A percentile compares a stretch with the other conserved stretches of the same genome.
These are phyloP conservation scores for Diaporthe citri DNA, from an alignment of 2,329 filamentous ascomycete genomes.

Conservation along the genomic window DNA sequence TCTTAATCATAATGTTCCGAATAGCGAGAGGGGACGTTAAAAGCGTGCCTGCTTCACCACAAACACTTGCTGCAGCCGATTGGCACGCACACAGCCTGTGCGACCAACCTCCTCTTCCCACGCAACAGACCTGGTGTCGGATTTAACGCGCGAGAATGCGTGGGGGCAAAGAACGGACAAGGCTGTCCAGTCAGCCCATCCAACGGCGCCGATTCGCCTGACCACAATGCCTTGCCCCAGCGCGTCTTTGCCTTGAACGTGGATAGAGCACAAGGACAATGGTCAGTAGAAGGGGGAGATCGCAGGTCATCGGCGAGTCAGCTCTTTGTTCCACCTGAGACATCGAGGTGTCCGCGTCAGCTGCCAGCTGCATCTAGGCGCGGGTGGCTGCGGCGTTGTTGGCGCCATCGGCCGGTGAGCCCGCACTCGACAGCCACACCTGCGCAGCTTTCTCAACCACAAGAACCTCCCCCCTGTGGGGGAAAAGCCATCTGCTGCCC, in stretches of 20 bases:
- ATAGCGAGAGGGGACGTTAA: too few species aligned
- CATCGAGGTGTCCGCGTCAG: not conserved
- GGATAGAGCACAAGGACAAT: not conserved
- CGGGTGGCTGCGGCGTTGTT: not conserved
- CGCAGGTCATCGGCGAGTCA: too few species aligned
- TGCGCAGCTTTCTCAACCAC: not conserved
- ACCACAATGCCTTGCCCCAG: not conserved
- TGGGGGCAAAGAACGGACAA: not conserved
- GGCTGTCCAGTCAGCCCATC: not conserved
- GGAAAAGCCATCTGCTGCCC: not conserved
- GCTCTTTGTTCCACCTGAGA: not conserved
- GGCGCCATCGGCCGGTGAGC: not conserved
- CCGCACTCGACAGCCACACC: not conserved
- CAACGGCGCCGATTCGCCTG: not conserved
- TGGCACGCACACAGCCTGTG: not conserved
- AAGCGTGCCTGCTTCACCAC: not conserved
- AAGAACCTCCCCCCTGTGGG: not conserved
- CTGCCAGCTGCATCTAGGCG: not conserved
- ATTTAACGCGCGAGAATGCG: not conserved
- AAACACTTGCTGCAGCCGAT: not conserved
- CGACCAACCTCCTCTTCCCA: not conserved
- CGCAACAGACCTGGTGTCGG: not conserved
- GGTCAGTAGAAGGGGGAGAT: too few species aligned
- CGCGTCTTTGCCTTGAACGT: not conserved
- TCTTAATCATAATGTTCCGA: not conserved